phyloP scores from a whole-genome alignment of 495 filamentous ascomycete genomes.

The Neurospora tetraspora region DNA sequence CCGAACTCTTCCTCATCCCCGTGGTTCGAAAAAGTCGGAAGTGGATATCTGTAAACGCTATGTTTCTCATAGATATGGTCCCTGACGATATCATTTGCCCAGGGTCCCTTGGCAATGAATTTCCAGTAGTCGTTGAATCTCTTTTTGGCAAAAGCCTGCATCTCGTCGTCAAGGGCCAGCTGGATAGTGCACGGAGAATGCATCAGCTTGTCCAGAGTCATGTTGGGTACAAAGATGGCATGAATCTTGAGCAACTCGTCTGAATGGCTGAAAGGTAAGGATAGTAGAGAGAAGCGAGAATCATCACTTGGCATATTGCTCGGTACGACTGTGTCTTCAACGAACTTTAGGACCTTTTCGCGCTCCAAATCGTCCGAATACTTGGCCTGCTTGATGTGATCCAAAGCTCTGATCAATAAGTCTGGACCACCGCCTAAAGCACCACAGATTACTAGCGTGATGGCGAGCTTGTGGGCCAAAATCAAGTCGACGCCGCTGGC shows the following conservation, averaged over 20 bases:
- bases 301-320: neutral
- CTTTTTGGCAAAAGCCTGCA: neutral
- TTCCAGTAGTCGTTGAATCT: neutral
- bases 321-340: neutral
- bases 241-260: neutral
- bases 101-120: neutral
- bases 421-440: neutral
- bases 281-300: neutral
- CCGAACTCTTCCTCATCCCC: neutral
- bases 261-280: neutral
- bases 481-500: neutral
- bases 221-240: rapidly evolving
- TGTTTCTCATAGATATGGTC: neutral
- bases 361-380: neutral
- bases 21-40: neutral
- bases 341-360: neutral
- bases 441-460: neutral
- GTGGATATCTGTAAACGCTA: neutral
- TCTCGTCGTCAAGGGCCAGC: neutral
- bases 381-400: neutral
- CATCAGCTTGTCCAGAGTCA: neutral
- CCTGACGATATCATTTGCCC: neutral
- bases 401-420: neutral
- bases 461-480: neutral
- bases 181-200: neutral